Evolutionary conservation across 2,329 filamentous ascomycete species (phyloP).

Genomic region (Penicillium sp.): DNA sequence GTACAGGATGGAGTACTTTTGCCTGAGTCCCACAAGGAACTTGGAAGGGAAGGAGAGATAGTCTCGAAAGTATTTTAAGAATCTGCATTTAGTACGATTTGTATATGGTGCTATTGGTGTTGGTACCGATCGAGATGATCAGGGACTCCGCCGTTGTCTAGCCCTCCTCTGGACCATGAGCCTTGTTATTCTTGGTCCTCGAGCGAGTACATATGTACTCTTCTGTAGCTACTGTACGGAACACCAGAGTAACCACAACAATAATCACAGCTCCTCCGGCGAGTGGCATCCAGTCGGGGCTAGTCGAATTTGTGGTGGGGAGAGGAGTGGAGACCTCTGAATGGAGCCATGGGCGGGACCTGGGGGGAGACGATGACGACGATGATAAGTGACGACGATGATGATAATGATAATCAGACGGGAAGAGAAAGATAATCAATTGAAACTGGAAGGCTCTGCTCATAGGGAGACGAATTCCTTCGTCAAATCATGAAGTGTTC

Average conservation of each 20-base stretch:
- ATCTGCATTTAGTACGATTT: no score
- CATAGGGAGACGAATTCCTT: not conserved
- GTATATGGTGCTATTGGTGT: not conserved
- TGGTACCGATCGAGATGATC: not conserved
- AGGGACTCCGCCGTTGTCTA: not conserved
- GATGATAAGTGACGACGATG: constrained; percentile 23
- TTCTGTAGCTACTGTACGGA: not conserved
- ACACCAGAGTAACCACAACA: no score
- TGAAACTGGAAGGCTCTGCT: not conserved
- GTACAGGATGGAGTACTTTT: not conserved
- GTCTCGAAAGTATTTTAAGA: no score
- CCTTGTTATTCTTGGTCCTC: not conserved
- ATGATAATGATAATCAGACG: constrained; percentile 17
- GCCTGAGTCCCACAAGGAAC: not conserved
- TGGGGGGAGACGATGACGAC: constrained; percentile 9
- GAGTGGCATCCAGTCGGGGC: not conserved
- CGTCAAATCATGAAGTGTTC: not conserved
- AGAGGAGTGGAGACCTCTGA: constrained; percentile 5
- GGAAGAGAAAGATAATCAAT: not conserved
- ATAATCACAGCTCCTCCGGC: not conserved
- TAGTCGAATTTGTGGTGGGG: not conserved
- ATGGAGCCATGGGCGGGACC: constrained; percentile 9
- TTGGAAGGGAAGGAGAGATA: no score
- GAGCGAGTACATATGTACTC: no score
- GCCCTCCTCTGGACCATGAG: not conserved